Base-by-base conservation (phyloP, 495 filamentous ascomycete genomes). In the Delitschia confertaspora region DNA sequence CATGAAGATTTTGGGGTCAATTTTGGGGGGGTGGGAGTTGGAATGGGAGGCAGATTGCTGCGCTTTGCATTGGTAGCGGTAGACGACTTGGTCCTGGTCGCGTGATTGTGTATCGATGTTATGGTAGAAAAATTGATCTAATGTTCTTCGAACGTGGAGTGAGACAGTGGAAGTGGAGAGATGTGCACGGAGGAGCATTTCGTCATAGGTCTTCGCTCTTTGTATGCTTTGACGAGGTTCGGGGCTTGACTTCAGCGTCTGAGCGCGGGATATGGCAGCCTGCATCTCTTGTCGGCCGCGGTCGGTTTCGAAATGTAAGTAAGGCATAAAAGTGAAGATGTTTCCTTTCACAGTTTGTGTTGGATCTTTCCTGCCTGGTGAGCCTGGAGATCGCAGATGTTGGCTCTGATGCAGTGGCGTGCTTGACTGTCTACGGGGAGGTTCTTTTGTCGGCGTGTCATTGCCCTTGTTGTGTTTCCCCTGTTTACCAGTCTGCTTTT, bases 121-220 rank as follows among this genome's bases (percentile, higher is more conserved):
- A 11, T 80, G 78, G 54, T 82, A 83, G 55, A 76, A 82, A 48
- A 75, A 83, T 49, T 85, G 80, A 54, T 85, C 79, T 0, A 85
- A 63, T 4, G 80, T 83, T 27, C 79, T 69, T 11, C 80, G 74
- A 8, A 81, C 69, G 60, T 85, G 80, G 0, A 84, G 64, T 0
- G 70, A 76, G 4, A 71, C 69, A 0, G 71, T 68, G 3, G 69
- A 71, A 3, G 58, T 60, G 7, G 69, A 63, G 8, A 82, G 56
- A 59, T 82, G 77, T 0, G 75, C 78, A 26, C 73, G 66, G 22
- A 84, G 67, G n/a, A 83, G 66, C 65, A 79, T 69, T 43, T 78
- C 72, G 43, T 83, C 79, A 24, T 66, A 67, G 2, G 70, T 74
- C 13, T 19, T 19, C 1, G 33, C 33, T 8, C 36, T 36, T 23